Evolutionary conservation across 2,329 filamentous ascomycete species (phyloP).

Genomic region (Fulvia fulva): DNA sequence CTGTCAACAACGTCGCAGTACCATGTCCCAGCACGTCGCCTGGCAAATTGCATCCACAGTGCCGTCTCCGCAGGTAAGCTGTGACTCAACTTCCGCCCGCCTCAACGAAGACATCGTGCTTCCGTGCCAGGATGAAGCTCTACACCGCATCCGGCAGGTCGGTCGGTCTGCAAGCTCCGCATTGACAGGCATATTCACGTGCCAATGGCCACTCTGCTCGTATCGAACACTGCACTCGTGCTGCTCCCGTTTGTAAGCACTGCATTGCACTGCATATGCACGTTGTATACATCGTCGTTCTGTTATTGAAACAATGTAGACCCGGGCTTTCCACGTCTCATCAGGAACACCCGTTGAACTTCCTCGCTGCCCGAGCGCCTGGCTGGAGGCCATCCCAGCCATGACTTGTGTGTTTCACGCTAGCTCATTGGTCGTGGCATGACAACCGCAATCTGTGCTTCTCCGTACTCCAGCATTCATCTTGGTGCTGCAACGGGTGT

Average conservation of each 20-base stretch:
- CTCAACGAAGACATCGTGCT: not conserved
- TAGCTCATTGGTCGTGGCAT: not conserved
- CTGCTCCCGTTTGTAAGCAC: not conserved
- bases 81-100: not conserved
- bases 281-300: not conserved
- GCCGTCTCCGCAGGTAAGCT: not conserved
- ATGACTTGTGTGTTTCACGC: not conserved
- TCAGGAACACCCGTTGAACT: not conserved
- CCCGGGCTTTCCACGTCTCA: not conserved
- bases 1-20: not conserved
- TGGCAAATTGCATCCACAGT: not conserved
- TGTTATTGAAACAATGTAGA: not conserved
- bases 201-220: not conserved
- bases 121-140: not conserved
- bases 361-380: not conserved
- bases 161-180: not conserved
- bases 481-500: conserved; percentile 45
- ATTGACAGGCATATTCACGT: not conserved
- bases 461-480: conserved; percentile 6
- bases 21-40: not conserved
- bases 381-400: not conserved
- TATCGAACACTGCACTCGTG: too few species aligned
- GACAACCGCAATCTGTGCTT: not conserved
- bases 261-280: not conserved
- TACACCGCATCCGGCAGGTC: not conserved